These are phyloP conservation scores for Globisporangium lucens DNA, from an alignment of 352 stramenopile genomes.

Conservation along the genomic window DNA sequence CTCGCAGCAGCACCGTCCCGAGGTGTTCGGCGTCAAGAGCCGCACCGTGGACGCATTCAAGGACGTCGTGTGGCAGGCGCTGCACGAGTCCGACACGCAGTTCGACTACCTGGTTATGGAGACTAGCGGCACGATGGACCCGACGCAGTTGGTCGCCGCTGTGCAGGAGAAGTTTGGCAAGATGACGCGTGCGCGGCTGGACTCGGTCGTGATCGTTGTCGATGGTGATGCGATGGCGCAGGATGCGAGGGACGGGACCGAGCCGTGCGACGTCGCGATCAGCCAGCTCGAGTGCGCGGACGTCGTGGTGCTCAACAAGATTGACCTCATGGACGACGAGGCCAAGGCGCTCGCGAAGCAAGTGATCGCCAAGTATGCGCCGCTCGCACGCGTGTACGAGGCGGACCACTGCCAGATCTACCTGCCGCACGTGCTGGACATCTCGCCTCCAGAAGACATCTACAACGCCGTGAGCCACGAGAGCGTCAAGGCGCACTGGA, in stretches of 20 bases:
- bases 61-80: slow-evolving; percentile 62
- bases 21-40: slow-evolving; percentile 33
- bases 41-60: slow-evolving; percentile 56
- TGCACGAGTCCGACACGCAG: slow-evolving; percentile 39
- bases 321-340: slow-evolving; percentile 52
- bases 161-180: slow-evolving; percentile 75
- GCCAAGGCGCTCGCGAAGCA: slow-evolving; percentile 24
- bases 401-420: slow-evolving; percentile 60
- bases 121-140: slow-evolving; percentile 73
- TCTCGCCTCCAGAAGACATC: slow-evolving; percentile 49
- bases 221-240: slow-evolving; percentile 66
- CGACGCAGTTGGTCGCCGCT: slow-evolving; percentile 55
- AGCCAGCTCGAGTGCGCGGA: slow-evolving; percentile 70
- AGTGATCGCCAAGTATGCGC: slow-evolving; percentile 43
- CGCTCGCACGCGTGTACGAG: slow-evolving; percentile 61
- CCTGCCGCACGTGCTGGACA: slow-evolving; percentile 71
- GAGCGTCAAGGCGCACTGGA: slow-evolving; percentile 58
- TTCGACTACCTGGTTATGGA: slow-evolving; percentile 81
- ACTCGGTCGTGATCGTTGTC: slow-evolving; percentile 74
- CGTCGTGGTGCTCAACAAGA: slow-evolving; percentile 82
- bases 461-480: slow-evolving; percentile 66
- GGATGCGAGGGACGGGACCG: slow-evolving; percentile 25
- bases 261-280: slow-evolving; percentile 42
- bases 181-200: slow-evolving; percentile 74
- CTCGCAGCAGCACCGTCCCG: slow-evolving; percentile 20